Conservation (phyloP, 495 filamentous ascomycete species). For the Penicillium malachiteum region DNA sequence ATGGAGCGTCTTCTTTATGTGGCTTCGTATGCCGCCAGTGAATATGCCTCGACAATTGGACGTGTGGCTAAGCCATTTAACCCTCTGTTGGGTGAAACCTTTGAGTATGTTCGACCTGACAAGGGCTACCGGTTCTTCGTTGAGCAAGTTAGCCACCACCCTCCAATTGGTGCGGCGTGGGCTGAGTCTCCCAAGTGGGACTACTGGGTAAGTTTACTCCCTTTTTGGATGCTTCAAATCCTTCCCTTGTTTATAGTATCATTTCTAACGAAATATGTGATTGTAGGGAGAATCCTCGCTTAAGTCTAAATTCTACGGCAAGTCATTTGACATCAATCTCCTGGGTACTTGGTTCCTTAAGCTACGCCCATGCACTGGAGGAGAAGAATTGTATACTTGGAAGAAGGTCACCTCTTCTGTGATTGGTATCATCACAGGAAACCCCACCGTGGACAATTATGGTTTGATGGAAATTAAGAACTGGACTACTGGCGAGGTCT, state of each 20-base stretch:
- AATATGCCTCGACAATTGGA: slow-evolving; percentile 94
- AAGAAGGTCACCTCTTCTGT: slow-evolving; percentile 99
- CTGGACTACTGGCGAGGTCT: slow-evolving; percentile 88
- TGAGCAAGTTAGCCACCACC: slow-evolving; percentile 98
- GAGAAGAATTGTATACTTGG: slow-evolving; percentile 94
- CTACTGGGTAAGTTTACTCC: slow-evolving; percentile 64
- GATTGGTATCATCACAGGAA: slow-evolving; percentile 95
- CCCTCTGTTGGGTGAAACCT: slow-evolving; percentile 92
- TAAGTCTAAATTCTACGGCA: slow-evolving; percentile 96
- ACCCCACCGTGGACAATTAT: slow-evolving; percentile 97
- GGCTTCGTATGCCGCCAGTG: slow-evolving; percentile 89
- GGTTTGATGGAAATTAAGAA: slow-evolving; percentile 97
- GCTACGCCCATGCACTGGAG: slow-evolving; percentile 73
- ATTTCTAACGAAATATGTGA: slow-evolving; percentile 2
- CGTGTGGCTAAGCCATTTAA: slow-evolving; percentile 99
- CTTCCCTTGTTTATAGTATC: not conserved
- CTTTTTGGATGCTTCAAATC: not conserved
- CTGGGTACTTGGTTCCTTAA: slow-evolving; percentile 96
- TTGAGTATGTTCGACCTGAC: slow-evolving; percentile 92
- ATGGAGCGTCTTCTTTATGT: slow-evolving; percentile 96
- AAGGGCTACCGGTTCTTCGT: slow-evolving; percentile 98
- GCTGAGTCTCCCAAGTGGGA: slow-evolving; percentile 94
- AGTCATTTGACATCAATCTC: slow-evolving; percentile 94
- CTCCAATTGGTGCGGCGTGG: slow-evolving; percentile 90
- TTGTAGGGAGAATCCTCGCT: slow-evolving; percentile 84